Evolutionary conservation across 1,139 yeast species (phyloP).

Genomic region (Casaregolazyma lundiana): DNA sequence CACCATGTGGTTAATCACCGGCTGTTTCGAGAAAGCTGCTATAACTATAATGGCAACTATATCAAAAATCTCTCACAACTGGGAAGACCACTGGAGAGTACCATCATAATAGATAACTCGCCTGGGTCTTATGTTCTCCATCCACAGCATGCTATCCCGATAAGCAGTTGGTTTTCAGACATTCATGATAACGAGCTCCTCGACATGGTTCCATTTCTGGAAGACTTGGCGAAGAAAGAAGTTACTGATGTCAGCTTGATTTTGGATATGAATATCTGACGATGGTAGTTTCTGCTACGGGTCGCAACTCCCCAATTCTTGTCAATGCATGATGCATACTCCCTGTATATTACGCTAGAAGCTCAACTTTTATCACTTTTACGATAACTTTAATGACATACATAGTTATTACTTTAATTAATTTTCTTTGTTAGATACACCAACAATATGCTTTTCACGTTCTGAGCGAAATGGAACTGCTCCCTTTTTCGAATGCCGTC

Average conservation of each 20-base stretch:
- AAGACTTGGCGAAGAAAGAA: slow-evolving; percentile 61
- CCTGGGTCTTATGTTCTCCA: slow-evolving; percentile 97
- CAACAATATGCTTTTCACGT: slow-evolving; percentile 80
- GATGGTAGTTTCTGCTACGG: background rate
- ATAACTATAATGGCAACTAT: slow-evolving; percentile 82
- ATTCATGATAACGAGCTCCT: slow-evolving; percentile 92
- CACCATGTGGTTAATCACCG: slow-evolving; percentile 79
- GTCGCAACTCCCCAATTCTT: slow-evolving; percentile 1
- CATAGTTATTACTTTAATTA: background rate
- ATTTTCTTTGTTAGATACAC: slow-evolving; percentile 60
- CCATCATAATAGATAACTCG: slow-evolving; percentile 90
- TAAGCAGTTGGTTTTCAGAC: slow-evolving; percentile 97
- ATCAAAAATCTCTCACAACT: slow-evolving; percentile 89
- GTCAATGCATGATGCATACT: slow-evolving; percentile 1
- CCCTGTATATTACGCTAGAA: slow-evolving; percentile 1
- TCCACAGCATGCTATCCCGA: slow-evolving; percentile 98
- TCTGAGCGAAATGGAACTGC: slow-evolving; percentile 54
- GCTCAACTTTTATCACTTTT: slow-evolving; percentile 1
- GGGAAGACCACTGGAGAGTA: slow-evolving; percentile 83
- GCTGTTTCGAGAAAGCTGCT: slow-evolving; percentile 81
- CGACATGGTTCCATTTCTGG: slow-evolving; percentile 85
- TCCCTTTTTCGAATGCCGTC: slow-evolving; percentile 72
- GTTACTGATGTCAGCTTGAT: slow-evolving; percentile 62
- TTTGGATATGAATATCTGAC: slow-evolving; percentile 19
- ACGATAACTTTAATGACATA: slow-evolving; percentile 1